Evolutionary conservation across 805 yeast species (phyloP).

Genomic region (Monosporozyma unispora): DNA sequence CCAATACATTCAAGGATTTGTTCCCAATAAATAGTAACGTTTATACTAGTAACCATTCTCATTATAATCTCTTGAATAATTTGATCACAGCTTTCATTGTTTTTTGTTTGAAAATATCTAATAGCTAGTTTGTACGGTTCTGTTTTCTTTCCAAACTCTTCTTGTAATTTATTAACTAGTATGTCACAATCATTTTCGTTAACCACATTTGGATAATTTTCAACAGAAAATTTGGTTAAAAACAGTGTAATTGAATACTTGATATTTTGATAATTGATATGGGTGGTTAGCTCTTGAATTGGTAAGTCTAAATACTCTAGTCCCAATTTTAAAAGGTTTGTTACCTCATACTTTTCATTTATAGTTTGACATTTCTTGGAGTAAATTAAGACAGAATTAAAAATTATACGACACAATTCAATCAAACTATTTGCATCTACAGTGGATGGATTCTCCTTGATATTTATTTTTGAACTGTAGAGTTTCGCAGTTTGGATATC

Average conservation of each 20-base stretch:
- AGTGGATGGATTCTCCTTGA: constrained; percentile 7
- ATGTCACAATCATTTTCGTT: constrained; percentile 8
- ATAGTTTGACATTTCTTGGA: constrained; percentile 5
- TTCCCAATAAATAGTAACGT: constrained; percentile 17
- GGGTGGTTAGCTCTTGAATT: constrained; percentile 7
- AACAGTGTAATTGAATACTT: constrained; percentile 21
- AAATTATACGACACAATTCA: constrained; percentile 30
- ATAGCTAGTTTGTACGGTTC: constrained; percentile 29
- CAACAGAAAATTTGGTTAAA: constrained; percentile 23
- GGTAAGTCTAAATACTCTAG: constrained; percentile 10
- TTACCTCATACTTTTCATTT: constrained; percentile 1
- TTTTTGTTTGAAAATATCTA: constrained; percentile 10
- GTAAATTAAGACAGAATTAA: constrained; percentile 22
- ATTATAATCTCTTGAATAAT: constrained; percentile 28
- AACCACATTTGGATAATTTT: constrained; percentile 2
- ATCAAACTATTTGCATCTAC: constrained; percentile 15
- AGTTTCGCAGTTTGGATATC: constrained; percentile 32
- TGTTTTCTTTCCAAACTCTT: constrained; percentile 21
- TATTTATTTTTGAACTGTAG: constrained; percentile 27
- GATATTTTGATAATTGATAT: constrained; percentile 14
- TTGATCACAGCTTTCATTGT: constrained; percentile 4
- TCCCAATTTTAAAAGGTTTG: not conserved
- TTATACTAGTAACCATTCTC: constrained; percentile 30
- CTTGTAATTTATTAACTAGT: constrained; percentile 20
- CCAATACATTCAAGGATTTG: constrained; percentile 22